These are phyloP conservation scores for Vigna trinervia DNA, from an alignment of 306 rosid genomes.

Conservation along the genomic window DNA sequence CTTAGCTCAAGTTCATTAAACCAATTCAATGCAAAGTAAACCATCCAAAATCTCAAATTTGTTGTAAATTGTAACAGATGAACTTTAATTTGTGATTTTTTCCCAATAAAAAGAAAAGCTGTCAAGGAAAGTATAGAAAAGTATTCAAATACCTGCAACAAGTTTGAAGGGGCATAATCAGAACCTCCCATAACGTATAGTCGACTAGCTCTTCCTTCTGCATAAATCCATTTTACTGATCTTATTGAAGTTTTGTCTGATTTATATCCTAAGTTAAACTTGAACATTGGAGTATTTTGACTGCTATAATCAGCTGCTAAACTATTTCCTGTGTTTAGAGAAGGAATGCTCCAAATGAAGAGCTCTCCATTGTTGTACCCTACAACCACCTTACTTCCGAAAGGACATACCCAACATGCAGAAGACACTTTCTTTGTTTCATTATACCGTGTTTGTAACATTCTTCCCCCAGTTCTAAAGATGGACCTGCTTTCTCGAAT, in stretches of 20 bases:
- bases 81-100: not conserved
- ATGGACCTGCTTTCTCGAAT: conserved; percentile 68
- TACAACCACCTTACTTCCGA: conserved; percentile 80
- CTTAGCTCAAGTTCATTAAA: not conserved
- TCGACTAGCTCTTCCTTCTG: conserved; percentile 81
- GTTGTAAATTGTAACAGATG: not conserved
- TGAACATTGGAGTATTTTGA: conserved; percentile 64
- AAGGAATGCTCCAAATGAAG: conserved; percentile 74
- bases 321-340: conserved; percentile 49
- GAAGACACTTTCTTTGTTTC: conserved; percentile 80
- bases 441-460: conserved; percentile 53
- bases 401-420: conserved; percentile 93
- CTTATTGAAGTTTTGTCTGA: conserved; percentile 71
- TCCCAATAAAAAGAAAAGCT: too few species aligned
- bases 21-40: not conserved
- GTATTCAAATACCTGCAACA: conserved; percentile 63
- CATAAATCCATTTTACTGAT: conserved; percentile 73
- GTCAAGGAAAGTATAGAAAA: not conserved
- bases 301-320: conserved; percentile 44
- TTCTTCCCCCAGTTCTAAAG: conserved; percentile 67
- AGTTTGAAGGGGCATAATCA: conserved; percentile 54
- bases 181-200: conserved; percentile 75
- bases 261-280: conserved; percentile 87
- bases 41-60: conserved; percentile 12
- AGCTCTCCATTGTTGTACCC: conserved; percentile 94